Base-by-base conservation (phyloP, 2,329 filamentous ascomycete genomes). In the Fusarium lateritium region DNA sequence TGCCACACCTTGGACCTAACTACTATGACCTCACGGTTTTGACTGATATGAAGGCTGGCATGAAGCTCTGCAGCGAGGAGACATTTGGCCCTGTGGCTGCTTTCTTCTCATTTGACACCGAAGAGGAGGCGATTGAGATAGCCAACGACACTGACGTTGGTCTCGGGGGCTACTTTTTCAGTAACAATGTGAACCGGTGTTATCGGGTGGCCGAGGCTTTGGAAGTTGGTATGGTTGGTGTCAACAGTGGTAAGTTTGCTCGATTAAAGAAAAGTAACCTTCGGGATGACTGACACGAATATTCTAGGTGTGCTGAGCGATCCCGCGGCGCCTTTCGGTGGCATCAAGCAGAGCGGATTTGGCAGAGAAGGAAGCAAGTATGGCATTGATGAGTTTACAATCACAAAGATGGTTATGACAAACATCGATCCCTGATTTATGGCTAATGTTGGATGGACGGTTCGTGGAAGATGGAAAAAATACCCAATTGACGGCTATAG, bases 331-430 rank as follows among this genome's bases (percentile, higher is more conserved):
- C 85, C 85, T 4, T 94, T 94, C 75, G 92, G 92, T 19, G 92
- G 92, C 67, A 88, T 94, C 43, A 94, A 94, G 80, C 84, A 93
- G 80, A 92, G 88, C 72, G 92, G 92, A 24, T 93, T 93, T 72
- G 92, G 92, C 14, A 83, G 91, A 59, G 92, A 94, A 79, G 92
- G 92, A 40, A 90, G 89, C 71, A 87, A 88, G 75, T 91, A 93
- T 63, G 91, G 91, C 14, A 88, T 93, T 65, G 88, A 90, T 31
- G 92, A 94, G 79, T 94, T 92, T 75, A 83, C 88, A 70, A 80
- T 86, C 49, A 89, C 91, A 62, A 94, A 94, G 83, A 91, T 85
- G 74, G 64, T 76, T 11, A 76, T 76, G 74, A 74, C 71, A 19
- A 75, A 75, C 17, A 76, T 76, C 60, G 73, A 75, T 36, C 42